Base-by-base conservation (phyloP, 228 moss, liverwort and hornwort genomes). In the Sphagnum fallax region DNA sequence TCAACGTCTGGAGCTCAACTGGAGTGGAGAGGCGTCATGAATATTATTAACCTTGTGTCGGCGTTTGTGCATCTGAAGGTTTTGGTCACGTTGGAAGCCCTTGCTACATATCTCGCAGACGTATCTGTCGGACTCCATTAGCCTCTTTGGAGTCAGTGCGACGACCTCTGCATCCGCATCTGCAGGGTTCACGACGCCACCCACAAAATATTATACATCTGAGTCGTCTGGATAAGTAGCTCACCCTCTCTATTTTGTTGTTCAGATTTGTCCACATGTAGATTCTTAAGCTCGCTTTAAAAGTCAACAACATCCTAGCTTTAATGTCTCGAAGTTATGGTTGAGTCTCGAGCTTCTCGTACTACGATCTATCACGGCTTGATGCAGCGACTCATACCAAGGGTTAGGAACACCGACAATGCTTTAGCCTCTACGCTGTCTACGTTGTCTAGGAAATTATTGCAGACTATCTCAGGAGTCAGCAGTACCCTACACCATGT, bases 111-210 rank as follows among this genome's bases (percentile, higher is more conserved):
- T 76, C 64, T 83, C 79, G 57, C 82, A 83, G 4, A 68, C 75
- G 60, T 78, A 83, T 59, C 79, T 83, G 71, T 83, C 79, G 4
- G 82, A 78, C 1, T 78, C 82, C 82, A 83, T 79, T 58, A 83
- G 57, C 12, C 79, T 79, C 10, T 55, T 83, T 0, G 82, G 82
- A 50, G 82, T 78, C 11, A 83, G 73, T 14, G 82, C 76, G 8
- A 83, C 71, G 9, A 83, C 82, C 68, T 83, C 76, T 10, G 82
- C 76, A 71, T 83, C 82, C 13, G 82, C 79, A 64, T 58, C 82
- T 82, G 78, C 57, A 51, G 67, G 32, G 32, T 32, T 32, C 32
- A 32, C 76, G 52, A 50, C 14, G 4, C 61, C 65, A 32, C 14
- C 50, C 7, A 15, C 6, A 61, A 61, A 61, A 76, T 62, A 11